A percentile compares a stretch with the other conserved stretches of the same genome.
These are phyloP conservation scores for Omphalea diandra DNA, from an alignment of 441 rosid species.

Conservation along the genomic window DNA sequence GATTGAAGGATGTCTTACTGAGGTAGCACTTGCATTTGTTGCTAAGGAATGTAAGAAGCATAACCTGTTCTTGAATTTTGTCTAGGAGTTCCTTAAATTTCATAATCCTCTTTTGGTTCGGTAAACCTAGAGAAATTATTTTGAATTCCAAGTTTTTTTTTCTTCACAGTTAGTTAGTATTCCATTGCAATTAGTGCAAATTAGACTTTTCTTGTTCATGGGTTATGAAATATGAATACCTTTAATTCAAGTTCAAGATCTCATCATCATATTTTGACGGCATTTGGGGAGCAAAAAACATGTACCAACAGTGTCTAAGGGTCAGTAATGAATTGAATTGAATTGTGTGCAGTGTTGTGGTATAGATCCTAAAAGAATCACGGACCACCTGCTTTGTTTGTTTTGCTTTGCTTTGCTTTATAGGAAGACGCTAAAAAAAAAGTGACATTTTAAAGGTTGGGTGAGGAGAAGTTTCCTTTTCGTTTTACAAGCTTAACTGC, in stretches of 20 bases:
- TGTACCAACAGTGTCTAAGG: conserved; percentile 9
- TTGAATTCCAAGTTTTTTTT: conserved; percentile 10
- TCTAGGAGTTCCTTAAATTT: conserved; percentile 8
- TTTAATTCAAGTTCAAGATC: neutral
- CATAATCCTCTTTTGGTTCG: conserved; percentile 7
- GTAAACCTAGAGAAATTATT: conserved; percentile 8
- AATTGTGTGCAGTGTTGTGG: conserved; percentile 18
- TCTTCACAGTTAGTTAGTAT: too few relatives aligned
- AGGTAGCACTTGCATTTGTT: conserved; percentile 28
- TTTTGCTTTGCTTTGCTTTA: conserved; percentile 31
- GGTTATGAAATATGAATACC: neutral
- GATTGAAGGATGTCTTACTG: conserved; percentile 35
- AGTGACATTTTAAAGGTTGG: conserved; percentile 24
- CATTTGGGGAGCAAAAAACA: conserved; percentile 11
- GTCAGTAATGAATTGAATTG: neutral
- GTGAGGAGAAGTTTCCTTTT: conserved; percentile 41
- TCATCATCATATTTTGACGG: neutral
- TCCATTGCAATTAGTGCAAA: neutral
- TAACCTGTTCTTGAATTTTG: neutral
- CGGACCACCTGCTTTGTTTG: conserved; percentile 43
- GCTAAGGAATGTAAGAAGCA: conserved; percentile 26
- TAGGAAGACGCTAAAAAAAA: conserved; percentile 14
- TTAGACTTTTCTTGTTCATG: neutral
- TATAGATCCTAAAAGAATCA: conserved; percentile 25
- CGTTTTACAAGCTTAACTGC: conserved; percentile 26